Percentiles rank a stretch among this genome's conserved stretches.
Evolutionary conservation across 2,329 filamentous ascomycete species (phyloP).

Genomic region (Trichophyton schoenleinii): DNA sequence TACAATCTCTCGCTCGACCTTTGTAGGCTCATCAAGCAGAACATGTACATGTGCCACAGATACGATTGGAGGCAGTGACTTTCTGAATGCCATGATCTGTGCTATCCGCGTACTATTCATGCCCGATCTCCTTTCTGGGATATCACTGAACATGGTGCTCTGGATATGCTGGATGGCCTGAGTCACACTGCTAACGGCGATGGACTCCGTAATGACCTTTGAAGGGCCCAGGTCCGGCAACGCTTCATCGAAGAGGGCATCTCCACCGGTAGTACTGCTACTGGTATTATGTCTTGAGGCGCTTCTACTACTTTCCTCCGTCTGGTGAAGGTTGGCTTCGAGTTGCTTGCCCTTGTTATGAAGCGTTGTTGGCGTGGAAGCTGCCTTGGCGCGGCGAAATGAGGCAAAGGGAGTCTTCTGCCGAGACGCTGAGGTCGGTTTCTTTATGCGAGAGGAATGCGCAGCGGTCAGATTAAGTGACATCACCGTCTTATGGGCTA

Average conservation of each 20-base stretch:
- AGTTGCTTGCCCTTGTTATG: conserved; percentile 5
- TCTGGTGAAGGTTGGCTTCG: conserved; percentile 5
- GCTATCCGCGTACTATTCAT: conserved; percentile 52
- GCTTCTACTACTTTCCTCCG: conserved; percentile 13
- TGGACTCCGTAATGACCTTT: conserved; percentile 36
- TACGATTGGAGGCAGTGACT: conserved; percentile 44
- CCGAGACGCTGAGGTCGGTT: conserved; percentile 24
- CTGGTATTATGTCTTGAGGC: conserved; percentile 12
- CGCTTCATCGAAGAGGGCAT: conserved; percentile 22
- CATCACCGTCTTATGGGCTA: conserved; percentile 21
- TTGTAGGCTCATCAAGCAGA: conserved; percentile 42
- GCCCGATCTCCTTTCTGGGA: conserved; percentile 44
- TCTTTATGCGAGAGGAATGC: conserved; percentile 35
- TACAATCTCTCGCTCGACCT: conserved; percentile 48
- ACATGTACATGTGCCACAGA: conserved; percentile 50
- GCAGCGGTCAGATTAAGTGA: conserved; percentile 37
- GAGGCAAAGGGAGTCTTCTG: conserved; percentile 29
- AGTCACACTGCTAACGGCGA: conserved; percentile 37
- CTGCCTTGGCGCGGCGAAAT: conserved; percentile 29
- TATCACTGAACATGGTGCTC: conserved; percentile 41
- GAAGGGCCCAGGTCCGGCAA: conserved; percentile 43
- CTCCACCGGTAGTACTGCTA: not conserved
- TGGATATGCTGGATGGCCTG: conserved; percentile 44
- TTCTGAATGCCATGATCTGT: conserved; percentile 45
- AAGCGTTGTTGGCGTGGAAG: conserved; percentile 9